Evolutionary conservation across 2,329 filamentous ascomycete genomes (phyloP), one percentile per base, ranked within the genome.

Genomic region (Beauveria caledonica): DNA sequence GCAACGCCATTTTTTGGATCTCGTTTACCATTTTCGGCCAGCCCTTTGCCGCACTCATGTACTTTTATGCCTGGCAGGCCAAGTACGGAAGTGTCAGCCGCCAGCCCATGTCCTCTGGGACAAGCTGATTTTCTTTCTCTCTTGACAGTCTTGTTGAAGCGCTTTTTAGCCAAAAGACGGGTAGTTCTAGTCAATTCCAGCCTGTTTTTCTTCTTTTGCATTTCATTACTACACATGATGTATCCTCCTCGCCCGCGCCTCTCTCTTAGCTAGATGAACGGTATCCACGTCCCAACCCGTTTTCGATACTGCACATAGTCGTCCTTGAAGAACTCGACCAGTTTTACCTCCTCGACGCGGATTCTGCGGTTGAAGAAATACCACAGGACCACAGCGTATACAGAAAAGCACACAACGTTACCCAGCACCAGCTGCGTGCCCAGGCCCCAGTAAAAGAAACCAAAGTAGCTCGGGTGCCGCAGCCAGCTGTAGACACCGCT

Each of bases 381-480:
- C 90, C 90, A 97, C 66, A 99, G 73, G 17, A 95, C 88, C 8
- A 81, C 72, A 0, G 84, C 75, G 76, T 96, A 97, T 2, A 75
- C 88, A 7, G 86, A 66, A 61, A 95, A 85, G 71, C 91, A 96
- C 2, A 96, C 65, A 9, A 82, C 75, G 74, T 99, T 99, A 19
- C 93, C 93, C 64, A 97, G 79, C 59, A 96, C 85, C 48, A 97
- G 70, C 78, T 99, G 94, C 13, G 92, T 96, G 5, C 94, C 94
- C n/a, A 97, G 70, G 0, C 90, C 91, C 93, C 93, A 99, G 86
- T 92, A 97, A 74, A 96, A 99, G 77, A 97, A 99, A 3, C 93
- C 94, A 77, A 97, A 97, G 75, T 99, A 99, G 62, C 88, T 89
- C 13, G 94, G 94, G 73, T 99, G 94, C 25, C 94, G 80, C 57